These are phyloP conservation scores for Lactarius hengduanensis DNA, from an alignment of 768 basidiomycete genomes.

Conservation along the genomic window DNA sequence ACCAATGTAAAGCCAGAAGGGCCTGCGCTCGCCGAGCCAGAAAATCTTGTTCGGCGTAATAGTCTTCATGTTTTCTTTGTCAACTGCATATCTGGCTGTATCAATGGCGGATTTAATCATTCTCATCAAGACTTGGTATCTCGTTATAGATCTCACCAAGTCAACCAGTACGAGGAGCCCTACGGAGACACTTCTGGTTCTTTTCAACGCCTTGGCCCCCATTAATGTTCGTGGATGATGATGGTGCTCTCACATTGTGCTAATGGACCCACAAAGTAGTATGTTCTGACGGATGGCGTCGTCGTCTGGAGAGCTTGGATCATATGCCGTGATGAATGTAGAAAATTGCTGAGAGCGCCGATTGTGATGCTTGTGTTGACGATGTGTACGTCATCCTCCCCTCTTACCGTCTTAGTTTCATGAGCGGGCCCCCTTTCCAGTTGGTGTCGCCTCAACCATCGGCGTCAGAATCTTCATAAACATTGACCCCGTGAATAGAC, in stretches of 20 bases:
- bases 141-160: neutral
- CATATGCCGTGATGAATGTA: constrained; percentile 3
- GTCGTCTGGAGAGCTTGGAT: constrained; percentile 5
- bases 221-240: neutral
- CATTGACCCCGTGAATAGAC: neutral
- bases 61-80: constrained; percentile 8
- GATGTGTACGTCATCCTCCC: neutral
- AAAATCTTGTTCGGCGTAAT: neutral
- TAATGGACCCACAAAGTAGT: neutral
- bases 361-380: neutral
- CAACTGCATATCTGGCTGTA: neutral
- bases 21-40: neutral
- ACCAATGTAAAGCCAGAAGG: neutral
- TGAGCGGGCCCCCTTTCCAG: neutral
- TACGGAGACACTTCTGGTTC: neutral
- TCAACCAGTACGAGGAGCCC: neutral
- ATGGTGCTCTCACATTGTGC: neutral
- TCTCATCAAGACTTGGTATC: neutral
- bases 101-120: neutral
- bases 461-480: neutral
- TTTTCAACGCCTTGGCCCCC: neutral
- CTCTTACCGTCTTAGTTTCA: neutral
- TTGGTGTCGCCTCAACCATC: neutral
- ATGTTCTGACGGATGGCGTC: neutral
- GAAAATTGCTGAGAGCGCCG: neutral